Evolutionary conservation across 345 rosid genomes (phyloP), one percentile per base, ranked within the genome.

Genomic region (Gossypioides kirkii): DNA sequence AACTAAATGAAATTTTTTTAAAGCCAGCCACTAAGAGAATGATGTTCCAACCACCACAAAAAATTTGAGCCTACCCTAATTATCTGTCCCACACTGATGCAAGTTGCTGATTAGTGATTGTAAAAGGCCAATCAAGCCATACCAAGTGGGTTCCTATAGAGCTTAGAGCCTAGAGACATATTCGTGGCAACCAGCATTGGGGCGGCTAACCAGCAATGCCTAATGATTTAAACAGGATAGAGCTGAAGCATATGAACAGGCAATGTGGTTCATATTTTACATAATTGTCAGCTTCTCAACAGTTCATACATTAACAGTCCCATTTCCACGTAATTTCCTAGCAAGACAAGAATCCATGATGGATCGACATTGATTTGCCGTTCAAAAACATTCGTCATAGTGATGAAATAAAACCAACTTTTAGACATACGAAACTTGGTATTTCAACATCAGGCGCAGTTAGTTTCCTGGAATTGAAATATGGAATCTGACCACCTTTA

Each of bases 11-110:
- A 68, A 32, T 0, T 32, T 32, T 5, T 25, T 42, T 32, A 63
- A 71, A 53, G 74, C 72, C 54, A 56, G 64, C 20, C 60, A 38
- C 43, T 28, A 13, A 10, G 81, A 73, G 54, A 73, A 54, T n/a
- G 70, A 77, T 61, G 71, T 70, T 61, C 58, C 60, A 80, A 78
- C 81, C 12, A 69, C 72, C 72, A 45, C 70, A 32, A 32, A 32
- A 32, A 32, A 4, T 32, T 32, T 32, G 38, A 32, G 1, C 42
- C 76, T 56, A 61, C 9, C 66, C 12, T 58, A 20, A 20, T 52
- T n/a, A 52, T 22, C 10, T 12, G 55, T n/a, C 60, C 61, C 61
- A 11, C 36, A 68, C 20, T 56, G 54, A 69, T 72, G 62, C 26
- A 36, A 67, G 47, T 42, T 56, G 63, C 68, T 55, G 52, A 60